Evolutionary conservation across 306 rosid species (phyloP), one percentile per base, ranked within the genome.

Genomic region (Casuarina cunninghamiana): DNA sequence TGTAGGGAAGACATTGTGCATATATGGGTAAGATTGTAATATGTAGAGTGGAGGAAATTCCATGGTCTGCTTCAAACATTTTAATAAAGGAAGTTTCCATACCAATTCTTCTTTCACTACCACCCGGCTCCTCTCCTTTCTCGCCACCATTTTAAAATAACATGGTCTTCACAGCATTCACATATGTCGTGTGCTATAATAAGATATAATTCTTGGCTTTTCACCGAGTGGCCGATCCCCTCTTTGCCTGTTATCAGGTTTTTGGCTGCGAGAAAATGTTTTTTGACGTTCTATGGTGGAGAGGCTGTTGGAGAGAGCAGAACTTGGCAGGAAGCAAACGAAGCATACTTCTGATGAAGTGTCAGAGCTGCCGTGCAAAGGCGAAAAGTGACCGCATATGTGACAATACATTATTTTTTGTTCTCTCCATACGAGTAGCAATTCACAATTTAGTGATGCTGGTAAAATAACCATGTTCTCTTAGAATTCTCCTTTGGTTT

Each of bases 291-390:
- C 44, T 19, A 12, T 39, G 19, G 5, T 48, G 77, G 16, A 12
- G 76, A 38, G 68, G 66, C 70, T 72, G 71, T 45, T 79, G 78
- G 81, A 17, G 41, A 4, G 50, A 53, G 32, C 55, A 58, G 21
- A 42, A 61, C 32, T 69, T 53, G 43, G 46, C 44, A 75, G 78
- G 61, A 70, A 41, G 67, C 54, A 72, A 69, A 61, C 62, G 82
- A 72, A 50, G 41, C 35, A 57, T 26, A 66, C 75, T 48, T 79
- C 72, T 65, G 1, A 58, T 11, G 21, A 63, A 65, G 79, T 50
- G 66, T 48, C 57, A 16, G 55, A 45, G 17, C 60, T 60, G 53
- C 21, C 38, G 2, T 45, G 77, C 26, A 4, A 70, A 74, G 61
- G 39, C 32, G 42, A 57, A 62, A 51, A 61, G 37, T 11, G n/a